Conservation (phyloP, 2,329 filamentous ascomycete species). For the Kalaharituber pfeilii region DNA sequence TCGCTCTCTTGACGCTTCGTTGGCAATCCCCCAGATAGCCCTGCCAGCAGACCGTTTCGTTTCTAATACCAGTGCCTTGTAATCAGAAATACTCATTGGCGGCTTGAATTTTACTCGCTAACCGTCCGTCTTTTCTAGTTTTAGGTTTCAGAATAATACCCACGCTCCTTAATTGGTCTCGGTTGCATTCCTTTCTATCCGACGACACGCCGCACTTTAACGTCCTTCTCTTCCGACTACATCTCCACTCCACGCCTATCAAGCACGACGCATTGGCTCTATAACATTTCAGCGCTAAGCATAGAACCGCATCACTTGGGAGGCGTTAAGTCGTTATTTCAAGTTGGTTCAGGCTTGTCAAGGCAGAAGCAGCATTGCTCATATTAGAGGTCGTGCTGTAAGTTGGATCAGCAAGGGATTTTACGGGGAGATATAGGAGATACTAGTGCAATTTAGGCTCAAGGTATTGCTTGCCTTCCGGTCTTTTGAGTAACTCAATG, state of each 20-base stretch:
- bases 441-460: background rate
- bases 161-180: background rate
- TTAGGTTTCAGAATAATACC: background rate
- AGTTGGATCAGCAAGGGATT: background rate
- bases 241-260: background rate
- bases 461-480: background rate
- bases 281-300: constrained; percentile 2
- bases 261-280: constrained; percentile 6
- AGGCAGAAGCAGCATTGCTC: background rate
- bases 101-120: background rate
- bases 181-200: constrained; percentile 1
- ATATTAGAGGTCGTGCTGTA: background rate
- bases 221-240: background rate
- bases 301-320: constrained; percentile 8
- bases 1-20: background rate
- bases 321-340: constrained; percentile 19
- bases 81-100: background rate
- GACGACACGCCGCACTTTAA: background rate
- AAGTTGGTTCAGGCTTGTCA: constrained; percentile 6
- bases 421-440: background rate
- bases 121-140: background rate
- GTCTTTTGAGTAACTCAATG: background rate
- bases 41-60: background rate
- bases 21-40: background rate
- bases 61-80: background rate